Evolutionary conservation across 176 grass and related monocot species (phyloP), one percentile per base, ranked within the genome.

Genomic region (Carex littledalei): DNA sequence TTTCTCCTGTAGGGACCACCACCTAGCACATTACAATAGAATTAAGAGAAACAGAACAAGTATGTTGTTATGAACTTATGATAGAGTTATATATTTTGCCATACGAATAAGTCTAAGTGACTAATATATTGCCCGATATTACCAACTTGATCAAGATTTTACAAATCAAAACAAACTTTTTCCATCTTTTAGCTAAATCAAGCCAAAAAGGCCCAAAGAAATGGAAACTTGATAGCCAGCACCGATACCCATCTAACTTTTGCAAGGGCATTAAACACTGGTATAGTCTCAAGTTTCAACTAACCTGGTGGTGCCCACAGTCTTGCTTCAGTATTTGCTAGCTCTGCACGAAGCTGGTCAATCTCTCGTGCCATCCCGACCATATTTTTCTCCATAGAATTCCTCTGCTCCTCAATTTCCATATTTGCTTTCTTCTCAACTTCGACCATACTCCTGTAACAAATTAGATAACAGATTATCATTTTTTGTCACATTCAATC

Each of bases 371-470:
- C 53, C 84, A 86, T 86, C 18, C 32, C 39, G 29, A 65, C 72
- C 84, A 86, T 78, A 76, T 53, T 86, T 86, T 86, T 86, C 84
- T 86, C 84, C 84, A 86, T 79, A 10, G 60, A 64, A 31, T 15
- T 37, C 34, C 57, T 79, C 74, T 86, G 84, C 26, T 86, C 84
- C 84, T 78, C 74, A 18, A 79, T 75, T 34, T 77, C 69, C 56
- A 86, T 63, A 65, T 79, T 86, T 76, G 71, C 71, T 39, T 79
- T 86, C 45, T 86, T 86, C 84, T 86, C 84, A 59, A 32, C 16
- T 78, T 86, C 72, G 18, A 78, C 56, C 69, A 57, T 35, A 78
- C 8, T 78, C 55, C 84, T 86, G 8, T 32, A 55, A 84, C 12
- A 55, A 79, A 83, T 50, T 20, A 54, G 69, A 60, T 55, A 29